A percentile compares a stretch with the other conserved stretches of the same genome.
Conservation (phyloP, 2,329 filamentous ascomycete genomes). For the Botrytis squamosa region DNA sequence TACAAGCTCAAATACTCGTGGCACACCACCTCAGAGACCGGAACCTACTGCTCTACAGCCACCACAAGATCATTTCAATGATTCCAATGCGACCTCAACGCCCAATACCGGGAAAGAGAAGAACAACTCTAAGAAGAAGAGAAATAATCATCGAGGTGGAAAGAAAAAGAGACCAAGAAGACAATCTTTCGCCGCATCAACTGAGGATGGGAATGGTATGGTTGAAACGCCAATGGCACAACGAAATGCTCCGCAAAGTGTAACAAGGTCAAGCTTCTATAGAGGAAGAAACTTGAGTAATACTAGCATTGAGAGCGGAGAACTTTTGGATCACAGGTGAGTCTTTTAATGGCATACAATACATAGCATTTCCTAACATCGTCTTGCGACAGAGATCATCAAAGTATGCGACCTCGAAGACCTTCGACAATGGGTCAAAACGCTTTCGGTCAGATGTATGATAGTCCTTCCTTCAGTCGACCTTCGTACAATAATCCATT, state of each 20-base stretch:
- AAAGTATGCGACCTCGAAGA: slow-evolving; percentile 62
- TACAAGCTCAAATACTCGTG: slow-evolving; percentile 22
- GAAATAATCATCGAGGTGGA: slow-evolving; percentile 71
- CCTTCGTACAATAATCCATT: slow-evolving; percentile 39
- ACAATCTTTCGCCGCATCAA: slow-evolving; percentile 73
- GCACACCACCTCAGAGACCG: slow-evolving; percentile 27
- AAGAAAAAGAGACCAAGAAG: slow-evolving; percentile 75
- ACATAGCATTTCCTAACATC: slow-evolving; percentile 22
- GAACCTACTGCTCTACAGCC: slow-evolving; percentile 33
- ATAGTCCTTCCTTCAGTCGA: slow-evolving; percentile 39
- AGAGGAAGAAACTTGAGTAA: slow-evolving; percentile 65
- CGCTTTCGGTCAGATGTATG: slow-evolving; percentile 40
- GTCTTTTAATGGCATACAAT: slow-evolving; percentile 27
- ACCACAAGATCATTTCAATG: slow-evolving; percentile 19
- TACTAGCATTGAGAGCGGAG: slow-evolving; percentile 87
- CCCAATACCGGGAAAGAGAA: slow-evolving; percentile 23
- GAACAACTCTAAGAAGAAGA: slow-evolving; percentile 55
- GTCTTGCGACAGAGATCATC: slow-evolving; percentile 39
- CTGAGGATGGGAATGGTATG: slow-evolving; percentile 47
- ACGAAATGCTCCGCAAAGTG: slow-evolving; percentile 38
- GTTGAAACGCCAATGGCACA: slow-evolving; percentile 39
- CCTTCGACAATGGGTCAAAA: slow-evolving; percentile 47
- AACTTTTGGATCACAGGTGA: slow-evolving; percentile 81
- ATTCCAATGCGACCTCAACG: slow-evolving; percentile 27
- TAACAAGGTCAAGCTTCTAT: slow-evolving; percentile 47